Conservation (phyloP, 2,329 filamentous ascomycete species). For the Fusarium palustre region DNA sequence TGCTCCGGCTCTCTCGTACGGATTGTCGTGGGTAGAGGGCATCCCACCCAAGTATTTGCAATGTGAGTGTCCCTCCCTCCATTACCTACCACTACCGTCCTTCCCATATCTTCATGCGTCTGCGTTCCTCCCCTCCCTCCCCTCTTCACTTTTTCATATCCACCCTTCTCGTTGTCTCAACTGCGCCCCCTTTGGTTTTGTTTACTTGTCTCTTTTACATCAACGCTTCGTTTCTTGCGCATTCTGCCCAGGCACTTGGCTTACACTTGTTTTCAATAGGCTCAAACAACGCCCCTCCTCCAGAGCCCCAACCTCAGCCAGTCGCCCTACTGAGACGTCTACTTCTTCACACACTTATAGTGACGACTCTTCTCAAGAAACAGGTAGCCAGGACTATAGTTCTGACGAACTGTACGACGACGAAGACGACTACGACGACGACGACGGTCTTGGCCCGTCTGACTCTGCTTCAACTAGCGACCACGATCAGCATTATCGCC, state of each 20-base stretch:
- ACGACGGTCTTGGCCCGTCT: constrained; percentile 66
- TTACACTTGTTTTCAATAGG: constrained; percentile 42
- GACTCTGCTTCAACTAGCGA: constrained; percentile 66
- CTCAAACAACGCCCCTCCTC: constrained; percentile 46
- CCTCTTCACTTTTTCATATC: constrained; percentile 30
- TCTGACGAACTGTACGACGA: constrained; percentile 55
- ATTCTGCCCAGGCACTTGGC: constrained; percentile 27
- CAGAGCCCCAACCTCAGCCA: constrained; percentile 42
- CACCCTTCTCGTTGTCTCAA: constrained; percentile 30
- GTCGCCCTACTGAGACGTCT: constrained; percentile 46
- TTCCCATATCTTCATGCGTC: constrained; percentile 28
- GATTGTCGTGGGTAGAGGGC: constrained; percentile 62
- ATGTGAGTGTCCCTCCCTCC: constrained; percentile 56
- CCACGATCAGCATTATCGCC: constrained; percentile 38
- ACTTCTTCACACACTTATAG: constrained; percentile 52
- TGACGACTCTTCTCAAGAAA: constrained; percentile 53
- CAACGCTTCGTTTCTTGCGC: constrained; percentile 18
- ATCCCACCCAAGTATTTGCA: constrained; percentile 53
- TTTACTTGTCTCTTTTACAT: constrained; percentile 32
- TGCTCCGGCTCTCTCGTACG: constrained; percentile 59
- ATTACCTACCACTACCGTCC: constrained; percentile 33
- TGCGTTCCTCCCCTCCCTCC: constrained; percentile 31
- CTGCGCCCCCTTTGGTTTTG: constrained; percentile 37
- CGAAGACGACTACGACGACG: constrained; percentile 50
- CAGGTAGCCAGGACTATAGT: constrained; percentile 47